Base-by-base conservation (phyloP, 345 rosid genomes). In the Psidium friedrichsthalianum region DNA sequence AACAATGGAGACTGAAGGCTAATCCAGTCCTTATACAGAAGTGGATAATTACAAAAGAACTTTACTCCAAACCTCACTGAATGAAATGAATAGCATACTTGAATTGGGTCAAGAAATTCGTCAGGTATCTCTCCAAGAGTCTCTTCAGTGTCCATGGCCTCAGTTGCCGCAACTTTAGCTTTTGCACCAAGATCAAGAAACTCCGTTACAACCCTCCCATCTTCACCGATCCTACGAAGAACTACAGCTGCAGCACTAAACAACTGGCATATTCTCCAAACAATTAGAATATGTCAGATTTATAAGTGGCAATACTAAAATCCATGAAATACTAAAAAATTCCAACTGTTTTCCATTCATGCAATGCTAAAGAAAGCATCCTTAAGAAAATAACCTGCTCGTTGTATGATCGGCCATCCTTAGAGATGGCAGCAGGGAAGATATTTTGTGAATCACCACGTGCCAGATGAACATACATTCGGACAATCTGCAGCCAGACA, bases 31-130 rank as follows among this genome's bases (percentile, higher is more conserved):
- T 22, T 22, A 82, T 18, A 54, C 36, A 1, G 61, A 40, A 82
- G 10, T 21, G 25, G 61, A 82, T 21, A 54, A 52, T 52, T 40
- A 84, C 42, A 24, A 27, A 84, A 57, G 11, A 18, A 44, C 20
- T n/a, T 14, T 51, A 64, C 29, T 56, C 36, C 24, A 29, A 84
- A 69, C 25, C 80, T 69, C 25, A 69, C 42, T 69, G 25, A 69
- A 57, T 87, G 74, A 61, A 84, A 57, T 82, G 29, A 82, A 42
- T 40, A 86, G 89, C 84, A 86, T 93, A 93, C 98, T 88, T 95
- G 98, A 87, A 95, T 95, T 78, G 98, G 99, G 86, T 98, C 99
- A n/a, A 98, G 99, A 93, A 95, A 98, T 90, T 96, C 99, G 32
- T 98, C 99, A 2, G 99, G 99, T 87, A 94, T 92, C 83, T 97